Evolutionary conservation across 2,329 filamentous ascomycete species (phyloP).

Genomic region (Pyrenochaeta sp.): DNA sequence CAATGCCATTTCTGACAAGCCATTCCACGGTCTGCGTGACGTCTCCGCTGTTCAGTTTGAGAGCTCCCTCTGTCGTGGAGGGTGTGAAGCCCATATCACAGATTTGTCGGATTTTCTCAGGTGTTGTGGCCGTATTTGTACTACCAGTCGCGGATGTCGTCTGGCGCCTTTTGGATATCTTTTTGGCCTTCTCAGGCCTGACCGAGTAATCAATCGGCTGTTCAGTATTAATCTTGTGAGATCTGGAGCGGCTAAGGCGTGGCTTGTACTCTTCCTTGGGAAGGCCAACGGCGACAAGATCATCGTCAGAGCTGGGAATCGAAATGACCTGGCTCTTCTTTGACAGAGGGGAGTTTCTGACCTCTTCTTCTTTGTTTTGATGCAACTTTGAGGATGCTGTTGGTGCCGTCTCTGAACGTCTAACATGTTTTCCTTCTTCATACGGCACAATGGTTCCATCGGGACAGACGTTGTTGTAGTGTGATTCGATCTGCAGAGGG

Average conservation of each 20-base stretch:
- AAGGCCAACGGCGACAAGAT: constrained; percentile 29
- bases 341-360: constrained; percentile 3
- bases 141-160: constrained; percentile 21
- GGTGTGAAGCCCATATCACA: constrained; percentile 50
- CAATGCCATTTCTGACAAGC: constrained; percentile 37
- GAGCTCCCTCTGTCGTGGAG: constrained; percentile 33
- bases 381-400: constrained; percentile 1
- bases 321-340: constrained; percentile 10
- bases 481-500: constrained; percentile 9
- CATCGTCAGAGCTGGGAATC: constrained; percentile 31
- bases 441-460: not conserved
- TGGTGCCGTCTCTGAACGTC: not conserved
- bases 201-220: constrained; percentile 41
- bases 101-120: constrained; percentile 41
- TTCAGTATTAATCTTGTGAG: constrained; percentile 28
- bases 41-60: constrained; percentile 39
- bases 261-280: constrained; percentile 48
- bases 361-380: not conserved
- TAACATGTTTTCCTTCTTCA: not conserved
- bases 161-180: constrained; percentile 32
- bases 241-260: constrained; percentile 48
- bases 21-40: constrained; percentile 42
- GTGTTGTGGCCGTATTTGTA: constrained; percentile 25
- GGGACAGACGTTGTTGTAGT: not conserved
- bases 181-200: constrained; percentile 37